A percentile compares a stretch with the other conserved stretches of the same genome.
Evolutionary conservation across 345 rosid species (phyloP).

Genomic region (Eucalyptus regnans): DNA sequence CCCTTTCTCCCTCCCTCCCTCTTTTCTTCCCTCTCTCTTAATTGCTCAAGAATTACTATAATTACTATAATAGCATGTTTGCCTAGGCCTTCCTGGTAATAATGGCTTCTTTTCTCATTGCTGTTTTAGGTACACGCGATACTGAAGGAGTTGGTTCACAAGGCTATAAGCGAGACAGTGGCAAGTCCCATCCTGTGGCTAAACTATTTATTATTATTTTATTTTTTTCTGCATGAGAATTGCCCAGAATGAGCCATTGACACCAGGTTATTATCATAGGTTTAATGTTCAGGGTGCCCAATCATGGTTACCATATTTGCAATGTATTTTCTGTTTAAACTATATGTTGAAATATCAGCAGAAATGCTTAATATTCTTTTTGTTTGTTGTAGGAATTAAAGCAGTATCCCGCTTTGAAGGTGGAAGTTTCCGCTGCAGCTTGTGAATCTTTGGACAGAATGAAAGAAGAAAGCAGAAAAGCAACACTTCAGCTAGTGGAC

Average conservation of each 20-base stretch:
- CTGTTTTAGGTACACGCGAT: constrained; percentile 57
- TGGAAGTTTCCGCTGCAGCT: constrained; percentile 81
- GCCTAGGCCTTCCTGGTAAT: neutral
- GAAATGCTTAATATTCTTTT: neutral
- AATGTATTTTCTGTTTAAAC: neutral
- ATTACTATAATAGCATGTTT: neutral
- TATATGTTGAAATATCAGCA: neutral
- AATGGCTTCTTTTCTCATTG: neutral
- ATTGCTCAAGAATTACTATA: neutral
- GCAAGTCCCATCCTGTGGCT: constrained; percentile 18
- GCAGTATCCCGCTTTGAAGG: constrained; percentile 83
- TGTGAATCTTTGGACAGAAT: constrained; percentile 73
- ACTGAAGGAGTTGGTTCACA: constrained; percentile 80
- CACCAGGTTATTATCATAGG: neutral
- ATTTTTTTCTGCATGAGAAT: neutral
- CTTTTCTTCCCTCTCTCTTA: neutral
- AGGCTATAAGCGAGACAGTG: constrained; percentile 52
- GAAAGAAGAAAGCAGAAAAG: constrained; percentile 90
- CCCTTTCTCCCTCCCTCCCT: too few relatives aligned
- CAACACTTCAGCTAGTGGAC: constrained; percentile 78
- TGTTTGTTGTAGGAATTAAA: constrained; percentile 56
- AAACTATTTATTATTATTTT: neutral
- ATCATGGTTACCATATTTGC: neutral
- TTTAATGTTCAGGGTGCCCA: neutral
- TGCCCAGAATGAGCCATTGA: neutral